These are phyloP conservation scores for Cenococcum geophilum DNA, from an alignment of 495 filamentous ascomycete genomes.

Conservation along the genomic window DNA sequence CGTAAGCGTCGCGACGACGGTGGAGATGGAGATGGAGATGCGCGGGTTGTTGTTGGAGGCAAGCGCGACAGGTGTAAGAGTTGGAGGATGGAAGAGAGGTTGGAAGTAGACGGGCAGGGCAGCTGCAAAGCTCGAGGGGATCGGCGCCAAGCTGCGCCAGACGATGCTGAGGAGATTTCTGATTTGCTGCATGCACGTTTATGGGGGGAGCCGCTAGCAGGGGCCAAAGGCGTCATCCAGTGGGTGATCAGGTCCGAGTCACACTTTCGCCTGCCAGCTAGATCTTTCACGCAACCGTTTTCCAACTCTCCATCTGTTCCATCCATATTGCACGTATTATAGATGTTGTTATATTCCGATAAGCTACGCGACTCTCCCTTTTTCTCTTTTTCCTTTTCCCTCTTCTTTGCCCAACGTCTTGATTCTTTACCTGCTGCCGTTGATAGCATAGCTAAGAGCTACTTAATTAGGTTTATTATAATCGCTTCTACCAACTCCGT, in stretches of 20 bases:
- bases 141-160: not conserved
- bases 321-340: too few relatives aligned
- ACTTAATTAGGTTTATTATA: too few relatives aligned
- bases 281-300: too few relatives aligned
- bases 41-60: not conserved
- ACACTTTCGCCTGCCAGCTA: too few relatives aligned
- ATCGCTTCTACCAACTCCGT: too few relatives aligned
- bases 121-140: not conserved
- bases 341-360: too few relatives aligned
- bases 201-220: not conserved
- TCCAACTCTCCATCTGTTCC: too few relatives aligned
- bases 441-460: too few relatives aligned
- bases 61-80: not conserved
- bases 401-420: too few relatives aligned
- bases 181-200: not conserved
- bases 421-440: too few relatives aligned
- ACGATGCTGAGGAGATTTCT: not conserved
- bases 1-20: not conserved
- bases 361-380: too few relatives aligned
- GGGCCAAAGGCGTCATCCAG: not conserved
- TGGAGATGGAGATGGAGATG: slow-evolving; percentile 2
- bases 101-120: not conserved
- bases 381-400: too few relatives aligned
- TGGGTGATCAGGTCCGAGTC: not conserved
- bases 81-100: not conserved